Conservation (phyloP, 2,329 filamentous ascomycete species). For the Claviceps citrina region DNA sequence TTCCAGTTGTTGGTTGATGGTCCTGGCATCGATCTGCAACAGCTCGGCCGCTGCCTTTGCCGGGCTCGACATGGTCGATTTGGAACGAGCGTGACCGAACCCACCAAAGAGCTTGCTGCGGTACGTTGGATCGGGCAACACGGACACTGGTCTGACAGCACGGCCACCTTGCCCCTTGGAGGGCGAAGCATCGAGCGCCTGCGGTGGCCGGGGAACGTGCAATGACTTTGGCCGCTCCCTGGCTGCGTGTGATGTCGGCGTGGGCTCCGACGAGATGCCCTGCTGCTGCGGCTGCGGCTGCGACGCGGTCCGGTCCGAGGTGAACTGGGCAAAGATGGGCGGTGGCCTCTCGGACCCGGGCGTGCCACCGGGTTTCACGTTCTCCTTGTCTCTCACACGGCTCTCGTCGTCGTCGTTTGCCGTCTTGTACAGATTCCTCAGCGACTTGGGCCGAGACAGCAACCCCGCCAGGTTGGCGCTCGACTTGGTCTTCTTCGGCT, state of each 20-base stretch:
- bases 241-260: constrained; percentile 6
- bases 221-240: constrained; percentile 38
- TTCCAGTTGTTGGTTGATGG: constrained; percentile 43
- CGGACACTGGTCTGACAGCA: constrained; percentile 23
- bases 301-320: constrained; percentile 11
- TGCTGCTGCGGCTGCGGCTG: too few species aligned
- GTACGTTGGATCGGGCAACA: constrained; percentile 20
- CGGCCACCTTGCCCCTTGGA: constrained; percentile 14
- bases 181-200: constrained; percentile 8
- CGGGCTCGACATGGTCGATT: constrained; percentile 20
- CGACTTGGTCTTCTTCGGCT: constrained; percentile 68
- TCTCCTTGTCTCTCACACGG: constrained; percentile 62
- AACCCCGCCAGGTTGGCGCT: constrained; percentile 66
- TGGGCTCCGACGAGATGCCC: neutral
- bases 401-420: constrained; percentile 39
- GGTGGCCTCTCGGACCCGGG: constrained; percentile 27
- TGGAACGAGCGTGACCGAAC: constrained; percentile 23
- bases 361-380: constrained; percentile 42
- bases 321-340: constrained; percentile 71
- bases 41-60: constrained; percentile 28
- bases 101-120: constrained; percentile 20
- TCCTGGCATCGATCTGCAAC: constrained; percentile 31
- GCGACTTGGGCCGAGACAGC: constrained; percentile 58
- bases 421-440: constrained; percentile 46
- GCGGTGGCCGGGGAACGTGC: constrained; percentile 20